These are phyloP conservation scores for Diplodia seriata DNA, from an alignment of 2,329 filamentous ascomycete species.

Conservation along the genomic window DNA sequence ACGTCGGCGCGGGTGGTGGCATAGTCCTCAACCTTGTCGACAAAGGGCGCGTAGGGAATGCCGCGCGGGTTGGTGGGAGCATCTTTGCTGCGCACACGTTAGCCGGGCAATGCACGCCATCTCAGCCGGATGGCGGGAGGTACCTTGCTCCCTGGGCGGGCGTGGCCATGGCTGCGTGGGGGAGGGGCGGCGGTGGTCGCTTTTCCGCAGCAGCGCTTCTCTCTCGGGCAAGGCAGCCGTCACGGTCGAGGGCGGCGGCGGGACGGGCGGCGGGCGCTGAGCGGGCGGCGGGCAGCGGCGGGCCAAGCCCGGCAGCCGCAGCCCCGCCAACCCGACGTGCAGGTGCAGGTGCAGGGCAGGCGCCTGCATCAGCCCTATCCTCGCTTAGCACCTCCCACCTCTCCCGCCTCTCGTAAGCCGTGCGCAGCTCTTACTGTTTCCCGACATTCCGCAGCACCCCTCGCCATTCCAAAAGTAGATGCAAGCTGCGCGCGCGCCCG, in stretches of 20 bases:
- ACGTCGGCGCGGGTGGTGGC: conserved; percentile 79
- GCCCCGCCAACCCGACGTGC: background rate
- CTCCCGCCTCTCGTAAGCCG: background rate
- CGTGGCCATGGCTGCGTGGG: conserved; percentile 41
- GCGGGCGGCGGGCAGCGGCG: conserved; percentile 1
- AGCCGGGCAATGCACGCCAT: too few relatives aligned
- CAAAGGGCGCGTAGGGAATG: conserved; percentile 83
- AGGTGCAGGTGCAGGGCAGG: too few relatives aligned
- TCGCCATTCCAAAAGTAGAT: background rate
- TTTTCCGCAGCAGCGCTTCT: conserved; percentile 21
- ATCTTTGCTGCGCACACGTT: conserved; percentile 46
- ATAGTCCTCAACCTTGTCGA: conserved; percentile 89
- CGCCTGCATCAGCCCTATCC: background rate
- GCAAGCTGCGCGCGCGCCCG: background rate
- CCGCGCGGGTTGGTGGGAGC: conserved; percentile 76
- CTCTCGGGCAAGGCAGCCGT: conserved; percentile 28
- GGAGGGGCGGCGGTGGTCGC: conserved; percentile 18
- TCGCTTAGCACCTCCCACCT: background rate
- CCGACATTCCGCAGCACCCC: background rate
- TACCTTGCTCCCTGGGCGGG: conserved; percentile 40
- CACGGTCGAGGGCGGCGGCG: conserved; percentile 12
- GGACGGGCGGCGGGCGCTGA: background rate
- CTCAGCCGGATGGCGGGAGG: background rate
- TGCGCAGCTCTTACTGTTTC: background rate
- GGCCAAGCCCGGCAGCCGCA: background rate